Base-by-base conservation (phyloP, 257 asterid species). In the Capsicum rhomboideum region DNA sequence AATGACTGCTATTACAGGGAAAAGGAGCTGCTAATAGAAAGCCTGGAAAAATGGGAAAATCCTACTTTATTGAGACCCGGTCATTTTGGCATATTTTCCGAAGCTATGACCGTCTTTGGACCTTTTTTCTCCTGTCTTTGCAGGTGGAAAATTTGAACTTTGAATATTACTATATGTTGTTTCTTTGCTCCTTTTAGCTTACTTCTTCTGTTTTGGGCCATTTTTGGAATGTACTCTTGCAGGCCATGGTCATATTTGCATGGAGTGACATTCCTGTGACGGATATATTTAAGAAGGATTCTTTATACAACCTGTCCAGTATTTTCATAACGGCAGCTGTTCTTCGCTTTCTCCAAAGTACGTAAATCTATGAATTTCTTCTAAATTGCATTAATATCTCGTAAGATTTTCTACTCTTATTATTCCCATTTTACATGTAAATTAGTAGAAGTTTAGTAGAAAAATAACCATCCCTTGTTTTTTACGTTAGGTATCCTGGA, bases 51-150 rank as follows among this genome's bases (percentile, higher is more conserved):
- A 89, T 93, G 88, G 98, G 98, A 67, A 97, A 97, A 87, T 94
- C 99, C 11, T 96, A 90, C 91, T 97, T 97, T 69, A 98, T 93
- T 9, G 99, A 97, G 88, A 97, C 94, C 78, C 92, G 99, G 56
- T 84, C 98, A 78, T 97, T 94, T 92, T 97, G 98, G 99, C 99
- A 97, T 89, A 93, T 87, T 40, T 94, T 92, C 86, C 91, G 98
- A 85, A 97, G 99, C 87, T 97, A 91, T 86, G 99, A 97, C 85
- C 98, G 99, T 50, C 91, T 97, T 20, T 97, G 99, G 99, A 93
- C 99, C 82, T 97, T 97, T 87, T 91, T 92, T 40, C 56, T 91
- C 85, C 97, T 97, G 84, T 90, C 90, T 83, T 89, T 94, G 85
- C 99, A 96, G 98, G 98, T 94, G 81, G 78, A 53, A 63, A 63